Base-by-base conservation (phyloP, 1,139 yeast species). In the Kodamaea anthophila region DNA sequence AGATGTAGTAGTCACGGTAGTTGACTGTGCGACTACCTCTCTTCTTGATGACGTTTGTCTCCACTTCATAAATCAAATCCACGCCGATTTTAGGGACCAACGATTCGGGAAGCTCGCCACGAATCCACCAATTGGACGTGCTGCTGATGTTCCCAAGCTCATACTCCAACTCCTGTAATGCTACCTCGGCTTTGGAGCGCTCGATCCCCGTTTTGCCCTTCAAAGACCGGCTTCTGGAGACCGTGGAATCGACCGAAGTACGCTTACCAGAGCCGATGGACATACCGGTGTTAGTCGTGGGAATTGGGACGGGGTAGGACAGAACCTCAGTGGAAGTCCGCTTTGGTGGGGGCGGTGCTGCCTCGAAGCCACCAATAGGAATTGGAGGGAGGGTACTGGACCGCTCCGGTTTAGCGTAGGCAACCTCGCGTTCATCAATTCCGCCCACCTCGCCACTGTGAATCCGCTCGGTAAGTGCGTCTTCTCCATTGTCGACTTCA, bases 1-100 rank as follows among this genome's bases (percentile, higher is more conserved):
- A 55, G 11, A 87, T 65, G 51, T 85, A 86, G 43, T 81, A 77
- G 40, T 83, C 91, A 34, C 80, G 67, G 37, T 73, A 66, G 5
- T 65, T 56, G 29, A 76, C 54, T 4, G 44, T 45, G 26, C 71
- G 60, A 14, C 74, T 74, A 9, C 76, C 75, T 41, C 95, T 73
- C 47, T 80, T 82, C 10, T 45, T 44, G 9, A 79, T 57, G 12
- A 55, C 50, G 35, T 69, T 60, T 13, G 75, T 72, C 31, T 86
- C 96, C 15, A 77, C 70, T 49, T 86, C 95, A 52, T 58, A 77
- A 9, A 72, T 56, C 31, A 74, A 51, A 22, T 79, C 76, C 31
- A 56, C 65, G 2, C 68, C 73, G 24, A 58, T 59, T 35, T 58
- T 64, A 2, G 53, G 34, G 7, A 65, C 56, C 13, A 81, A 55